A percentile compares a stretch with the other conserved stretches of the same genome.
phyloP scores from a whole-genome alignment of 164 flowering plant genomes.

The Annona cherimola region DNA sequence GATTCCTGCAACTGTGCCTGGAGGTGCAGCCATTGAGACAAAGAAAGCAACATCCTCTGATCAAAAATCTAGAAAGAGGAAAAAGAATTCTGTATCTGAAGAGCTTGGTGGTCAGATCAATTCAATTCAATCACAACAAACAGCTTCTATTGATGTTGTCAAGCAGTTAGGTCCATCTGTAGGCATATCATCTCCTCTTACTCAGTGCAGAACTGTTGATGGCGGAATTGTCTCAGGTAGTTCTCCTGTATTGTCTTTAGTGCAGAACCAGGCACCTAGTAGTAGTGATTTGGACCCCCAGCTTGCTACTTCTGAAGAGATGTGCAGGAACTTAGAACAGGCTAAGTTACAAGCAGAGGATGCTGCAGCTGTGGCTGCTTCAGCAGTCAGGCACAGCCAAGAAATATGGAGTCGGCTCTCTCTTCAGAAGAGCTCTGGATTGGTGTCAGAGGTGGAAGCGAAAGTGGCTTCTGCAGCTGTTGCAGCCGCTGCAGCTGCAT shows the following conservation, averaged over 20 bases:
- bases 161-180: slow-evolving; percentile 31
- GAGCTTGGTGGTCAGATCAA: slow-evolving; percentile 33
- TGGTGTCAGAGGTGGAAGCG: slow-evolving; percentile 51
- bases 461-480: slow-evolving; percentile 74
- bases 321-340: slow-evolving; percentile 48
- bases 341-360: slow-evolving; percentile 78
- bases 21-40: slow-evolving; percentile 38
- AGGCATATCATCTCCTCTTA: slow-evolving; percentile 25
- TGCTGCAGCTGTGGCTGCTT: slow-evolving; percentile 64
- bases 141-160: slow-evolving; percentile 18
- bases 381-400: slow-evolving; percentile 64
- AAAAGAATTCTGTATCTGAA: slow-evolving; percentile 40
- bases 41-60: slow-evolving; percentile 40
- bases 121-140: slow-evolving; percentile 23
- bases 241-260: slow-evolving; percentile 22
- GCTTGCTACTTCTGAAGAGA: slow-evolving; percentile 42
- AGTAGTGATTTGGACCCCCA: slow-evolving; percentile 28
- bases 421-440: slow-evolving; percentile 49
- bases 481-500: slow-evolving; percentile 85
- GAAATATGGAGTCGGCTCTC: slow-evolving; percentile 64
- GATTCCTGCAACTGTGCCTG: slow-evolving; percentile 24
- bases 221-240: slow-evolving; percentile 19
- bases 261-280: slow-evolving; percentile 21
- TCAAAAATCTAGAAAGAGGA: slow-evolving; percentile 65
- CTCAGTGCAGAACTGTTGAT: slow-evolving; percentile 17